Conservation (phyloP, 441 rosid genomes). For the Eutrema salsugineum region DNA sequence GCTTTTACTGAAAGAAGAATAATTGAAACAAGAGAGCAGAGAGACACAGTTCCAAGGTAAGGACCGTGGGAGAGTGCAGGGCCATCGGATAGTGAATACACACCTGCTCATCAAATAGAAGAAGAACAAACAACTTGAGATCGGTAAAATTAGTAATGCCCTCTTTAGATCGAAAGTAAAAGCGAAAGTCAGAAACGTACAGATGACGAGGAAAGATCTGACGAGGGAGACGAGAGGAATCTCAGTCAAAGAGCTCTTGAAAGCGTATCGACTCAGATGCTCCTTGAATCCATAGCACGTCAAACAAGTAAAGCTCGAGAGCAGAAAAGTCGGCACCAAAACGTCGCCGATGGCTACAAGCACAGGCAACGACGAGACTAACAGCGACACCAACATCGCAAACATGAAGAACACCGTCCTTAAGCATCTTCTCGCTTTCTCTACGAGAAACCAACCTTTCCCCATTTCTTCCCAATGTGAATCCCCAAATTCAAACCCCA, state of each 20-base stretch:
- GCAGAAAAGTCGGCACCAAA: conserved; percentile 43
- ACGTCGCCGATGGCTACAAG: conserved; percentile 66
- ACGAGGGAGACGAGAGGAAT: conserved; percentile 62
- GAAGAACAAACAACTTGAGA: not conserved
- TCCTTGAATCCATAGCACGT: conserved; percentile 47
- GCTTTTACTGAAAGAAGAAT: conserved; percentile 71
- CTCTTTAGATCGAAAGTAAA: not conserved
- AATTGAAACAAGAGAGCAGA: conserved; percentile 61
- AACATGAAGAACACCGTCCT: conserved; percentile 63
- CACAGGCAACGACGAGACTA: conserved; percentile 61
- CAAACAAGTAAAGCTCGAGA: conserved; percentile 59
- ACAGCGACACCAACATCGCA: conserved; percentile 67
- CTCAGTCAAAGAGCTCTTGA: conserved; percentile 60
- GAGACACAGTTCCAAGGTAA: conserved; percentile 74
- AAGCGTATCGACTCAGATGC: conserved; percentile 48
- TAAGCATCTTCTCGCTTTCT: conserved; percentile 51
- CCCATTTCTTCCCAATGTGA: conserved; percentile 12
- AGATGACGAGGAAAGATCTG: conserved; percentile 63
- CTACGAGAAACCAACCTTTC: conserved; percentile 34
- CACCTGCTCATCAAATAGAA: conserved; percentile 43
- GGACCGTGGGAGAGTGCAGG: conserved; percentile 81
- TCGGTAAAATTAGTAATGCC: not conserved
- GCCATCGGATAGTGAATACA: conserved; percentile 61
- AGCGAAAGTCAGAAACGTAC: conserved; percentile 28
- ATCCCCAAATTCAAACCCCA: not conserved